phyloP scores from a whole-genome alignment of 352 stramenopile species.

The Globisporangium nagaii region DNA sequence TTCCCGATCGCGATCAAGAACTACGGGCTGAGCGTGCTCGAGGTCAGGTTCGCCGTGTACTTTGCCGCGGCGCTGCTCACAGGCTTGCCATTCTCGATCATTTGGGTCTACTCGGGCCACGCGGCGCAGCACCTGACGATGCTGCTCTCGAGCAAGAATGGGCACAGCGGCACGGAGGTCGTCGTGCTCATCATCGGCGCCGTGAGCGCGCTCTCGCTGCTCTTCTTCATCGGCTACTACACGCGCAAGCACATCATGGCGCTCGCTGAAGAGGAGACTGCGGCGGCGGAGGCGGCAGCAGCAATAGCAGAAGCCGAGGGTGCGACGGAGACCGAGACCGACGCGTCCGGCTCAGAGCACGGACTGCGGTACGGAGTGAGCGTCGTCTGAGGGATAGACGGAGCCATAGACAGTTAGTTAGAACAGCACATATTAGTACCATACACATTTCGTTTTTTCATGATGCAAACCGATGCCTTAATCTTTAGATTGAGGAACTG shows the following conservation, averaged over 20 bases:
- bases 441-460: no score
- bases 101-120: constrained; percentile 77
- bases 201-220: constrained; percentile 43
- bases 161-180: constrained; percentile 44
- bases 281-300: neutral
- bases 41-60: constrained; percentile 62
- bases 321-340: neutral
- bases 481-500: no score
- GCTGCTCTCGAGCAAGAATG: constrained; percentile 28
- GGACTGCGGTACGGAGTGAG: no score
- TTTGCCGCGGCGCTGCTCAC: constrained; percentile 62
- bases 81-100: constrained; percentile 60
- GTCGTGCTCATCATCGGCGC: constrained; percentile 51
- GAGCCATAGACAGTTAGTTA: no score
- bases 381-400: no score
- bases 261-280: constrained; percentile 44
- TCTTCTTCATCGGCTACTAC: constrained; percentile 59
- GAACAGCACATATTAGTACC: no score
- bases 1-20: constrained; percentile 86
- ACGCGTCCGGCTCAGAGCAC: neutral
- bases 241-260: constrained; percentile 64
- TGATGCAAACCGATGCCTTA: no score
- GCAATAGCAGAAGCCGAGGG: neutral
- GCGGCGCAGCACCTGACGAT: constrained; percentile 58
- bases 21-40: constrained; percentile 77